Evolutionary conservation across 2,329 filamentous ascomycete species (phyloP).

Genomic region (Alternaria hordeiaustralica): DNA sequence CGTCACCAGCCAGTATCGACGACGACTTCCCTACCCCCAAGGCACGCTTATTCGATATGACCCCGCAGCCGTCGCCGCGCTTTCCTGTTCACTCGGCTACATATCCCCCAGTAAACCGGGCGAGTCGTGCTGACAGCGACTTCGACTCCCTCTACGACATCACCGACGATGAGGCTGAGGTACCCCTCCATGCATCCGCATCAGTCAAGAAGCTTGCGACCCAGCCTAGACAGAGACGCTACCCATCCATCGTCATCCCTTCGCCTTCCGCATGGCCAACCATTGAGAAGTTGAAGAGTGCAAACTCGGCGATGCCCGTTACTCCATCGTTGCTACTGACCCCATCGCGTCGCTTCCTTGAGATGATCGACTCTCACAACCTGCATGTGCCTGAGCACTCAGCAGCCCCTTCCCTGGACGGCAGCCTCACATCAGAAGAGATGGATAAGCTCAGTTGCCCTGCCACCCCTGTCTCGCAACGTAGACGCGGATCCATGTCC

Average conservation of each 20-base stretch:
- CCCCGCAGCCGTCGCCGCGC: slow-evolving; percentile 55
- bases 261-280: slow-evolving; percentile 64
- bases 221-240: slow-evolving; percentile 54
- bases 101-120: slow-evolving; percentile 65
- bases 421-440: slow-evolving; percentile 87
- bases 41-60: slow-evolving; percentile 65
- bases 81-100: slow-evolving; percentile 51
- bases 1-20: slow-evolving; percentile 56
- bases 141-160: slow-evolving; percentile 90
- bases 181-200: slow-evolving; percentile 60
- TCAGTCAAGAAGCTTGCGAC: slow-evolving; percentile 53
- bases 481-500: slow-evolving; percentile 52
- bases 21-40: slow-evolving; percentile 75
- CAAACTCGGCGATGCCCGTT: slow-evolving; percentile 61
- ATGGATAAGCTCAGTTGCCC: slow-evolving; percentile 83
- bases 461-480: slow-evolving; percentile 71
- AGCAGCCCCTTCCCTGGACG: slow-evolving; percentile 86
- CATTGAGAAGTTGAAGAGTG: slow-evolving; percentile 60
- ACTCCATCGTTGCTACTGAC: slow-evolving; percentile 64
- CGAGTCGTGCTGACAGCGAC: slow-evolving; percentile 71
- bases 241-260: slow-evolving; percentile 66
- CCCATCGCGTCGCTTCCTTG: slow-evolving; percentile 77
- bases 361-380: slow-evolving; percentile 66
- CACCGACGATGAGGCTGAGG: slow-evolving; percentile 73
- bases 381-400: slow-evolving; percentile 75